phyloP scores from a whole-genome alignment of 305 asterid species.

The Fraxinus dipetala region DNA sequence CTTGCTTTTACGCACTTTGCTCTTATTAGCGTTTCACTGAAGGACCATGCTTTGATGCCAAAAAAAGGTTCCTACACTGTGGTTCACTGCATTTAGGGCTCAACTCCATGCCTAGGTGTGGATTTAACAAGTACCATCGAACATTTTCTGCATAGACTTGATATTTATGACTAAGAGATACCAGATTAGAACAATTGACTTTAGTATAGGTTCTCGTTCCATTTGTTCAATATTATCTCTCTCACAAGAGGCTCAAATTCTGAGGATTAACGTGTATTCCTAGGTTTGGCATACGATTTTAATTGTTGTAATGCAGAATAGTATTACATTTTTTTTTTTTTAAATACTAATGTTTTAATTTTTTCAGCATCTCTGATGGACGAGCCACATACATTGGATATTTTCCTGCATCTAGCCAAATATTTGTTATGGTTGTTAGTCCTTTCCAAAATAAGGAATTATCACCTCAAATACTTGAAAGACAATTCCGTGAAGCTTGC shows the following conservation, averaged over 20 bases:
- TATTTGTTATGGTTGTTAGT: conserved; percentile 77
- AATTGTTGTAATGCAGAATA: conserved; percentile 6
- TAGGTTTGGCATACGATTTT: conserved; percentile 16
- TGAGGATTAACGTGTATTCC: conserved; percentile 9
- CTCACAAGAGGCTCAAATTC: conserved; percentile 5
- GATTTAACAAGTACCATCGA: not conserved
- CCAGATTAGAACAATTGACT: not conserved
- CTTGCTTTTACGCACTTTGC: not conserved
- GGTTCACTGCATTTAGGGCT: not conserved
- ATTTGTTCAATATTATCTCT: conserved; percentile 1
- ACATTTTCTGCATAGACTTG: not conserved
- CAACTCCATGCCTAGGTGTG: not conserved
- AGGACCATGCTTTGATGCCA: not conserved
- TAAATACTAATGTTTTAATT: conserved; percentile 20
- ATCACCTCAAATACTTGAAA: conserved; percentile 80
- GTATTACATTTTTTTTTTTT: conserved; percentile 13
- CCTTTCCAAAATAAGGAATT: conserved; percentile 91
- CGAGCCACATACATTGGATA: conserved; percentile 84
- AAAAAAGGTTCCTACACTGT: not conserved
- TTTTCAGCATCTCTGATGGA: conserved; percentile 75
- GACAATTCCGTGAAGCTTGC: conserved; percentile 85
- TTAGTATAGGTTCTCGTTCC: conserved; percentile 10
- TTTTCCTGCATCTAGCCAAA: conserved; percentile 74
- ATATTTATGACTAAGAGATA: not conserved
- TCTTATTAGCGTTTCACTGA: not conserved